A percentile compares a stretch with the other conserved stretches of the same genome.
phyloP scores from a whole-genome alignment of 2,329 filamentous ascomycete species.

The Trichocomaceae sp. region DNA sequence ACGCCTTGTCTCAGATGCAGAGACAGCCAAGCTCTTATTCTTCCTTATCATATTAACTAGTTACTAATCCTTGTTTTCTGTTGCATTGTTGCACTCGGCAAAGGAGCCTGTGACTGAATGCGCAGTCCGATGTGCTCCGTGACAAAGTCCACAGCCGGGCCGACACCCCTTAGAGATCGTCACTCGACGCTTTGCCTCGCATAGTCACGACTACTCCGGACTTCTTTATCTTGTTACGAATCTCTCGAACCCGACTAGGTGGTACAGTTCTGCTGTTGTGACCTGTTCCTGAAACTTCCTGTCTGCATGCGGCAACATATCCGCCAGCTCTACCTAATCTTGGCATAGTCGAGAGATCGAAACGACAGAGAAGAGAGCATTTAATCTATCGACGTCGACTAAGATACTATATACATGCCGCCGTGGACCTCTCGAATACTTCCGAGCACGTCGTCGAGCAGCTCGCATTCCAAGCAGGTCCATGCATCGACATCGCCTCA shows the following conservation, averaged over 20 bases:
- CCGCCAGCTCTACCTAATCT: too few relatives aligned
- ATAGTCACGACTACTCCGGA: too few relatives aligned
- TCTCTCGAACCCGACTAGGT: not conserved
- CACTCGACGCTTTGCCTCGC: not conserved
- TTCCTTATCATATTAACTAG: not conserved
- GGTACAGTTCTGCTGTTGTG: not conserved
- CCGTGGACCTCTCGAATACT: slow-evolving; percentile 28
- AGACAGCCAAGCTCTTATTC: not conserved
- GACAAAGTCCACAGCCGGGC: not conserved
- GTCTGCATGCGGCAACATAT: slow-evolving; percentile 5
- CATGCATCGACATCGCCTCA: slow-evolving; percentile 1
- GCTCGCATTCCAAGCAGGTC: slow-evolving; percentile 10
- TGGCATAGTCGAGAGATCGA: slow-evolving; percentile 13
- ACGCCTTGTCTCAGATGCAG: not conserved
- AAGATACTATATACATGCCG: slow-evolving; percentile 25
- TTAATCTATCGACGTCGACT: not conserved
- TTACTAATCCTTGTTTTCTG: too few relatives aligned
- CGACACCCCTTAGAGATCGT: not conserved
- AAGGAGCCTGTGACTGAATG: not conserved
- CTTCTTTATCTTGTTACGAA: too few relatives aligned
- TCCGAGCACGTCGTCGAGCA: slow-evolving; percentile 22
- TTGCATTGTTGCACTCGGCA: not conserved
- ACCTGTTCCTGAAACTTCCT: not conserved
- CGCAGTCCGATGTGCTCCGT: not conserved
- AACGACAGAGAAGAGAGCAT: not conserved